Percentiles rank a stretch among this genome's conserved stretches.
phyloP scores from a whole-genome alignment of 345 rosid species.

The Stellera chamaejasme region DNA sequence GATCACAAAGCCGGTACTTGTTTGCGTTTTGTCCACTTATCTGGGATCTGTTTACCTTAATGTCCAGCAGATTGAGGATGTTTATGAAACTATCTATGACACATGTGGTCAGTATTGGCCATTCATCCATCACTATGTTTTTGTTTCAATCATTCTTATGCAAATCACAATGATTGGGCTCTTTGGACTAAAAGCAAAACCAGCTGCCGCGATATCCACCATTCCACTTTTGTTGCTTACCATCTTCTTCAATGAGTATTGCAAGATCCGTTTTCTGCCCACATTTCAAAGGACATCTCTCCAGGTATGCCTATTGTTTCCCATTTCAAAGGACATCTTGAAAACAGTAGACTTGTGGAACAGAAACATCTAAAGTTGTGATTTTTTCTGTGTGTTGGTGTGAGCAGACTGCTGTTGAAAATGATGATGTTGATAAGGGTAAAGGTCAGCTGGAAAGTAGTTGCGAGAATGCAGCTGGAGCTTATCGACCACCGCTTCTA shows the following conservation, averaged over 20 bases:
- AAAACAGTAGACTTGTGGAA: background rate
- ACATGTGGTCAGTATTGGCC: slow-evolving; percentile 84
- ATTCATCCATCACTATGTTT: slow-evolving; percentile 62
- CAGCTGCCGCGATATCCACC: slow-evolving; percentile 70
- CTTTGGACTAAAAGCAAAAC: slow-evolving; percentile 86
- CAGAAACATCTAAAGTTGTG: background rate
- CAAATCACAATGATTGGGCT: slow-evolving; percentile 90
- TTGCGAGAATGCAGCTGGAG: slow-evolving; percentile 37
- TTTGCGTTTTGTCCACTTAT: background rate
- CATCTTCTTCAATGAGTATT: slow-evolving; percentile 71
- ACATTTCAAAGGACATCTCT: slow-evolving; percentile 44
- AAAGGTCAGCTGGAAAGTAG: slow-evolving; percentile 37
- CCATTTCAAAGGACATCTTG: background rate
- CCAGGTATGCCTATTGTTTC: slow-evolving; percentile 33
- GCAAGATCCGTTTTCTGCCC: slow-evolving; percentile 85
- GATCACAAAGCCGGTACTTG: no score
- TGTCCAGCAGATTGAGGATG: slow-evolving; percentile 61
- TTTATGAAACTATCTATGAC: slow-evolving; percentile 60
- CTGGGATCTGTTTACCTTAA: background rate
- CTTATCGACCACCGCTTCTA: slow-evolving; percentile 51
- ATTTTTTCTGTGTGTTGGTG: background rate
- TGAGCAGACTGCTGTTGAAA: slow-evolving; percentile 59
- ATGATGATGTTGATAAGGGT: slow-evolving; percentile 59
- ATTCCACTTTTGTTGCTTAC: slow-evolving; percentile 66
- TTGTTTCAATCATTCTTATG: slow-evolving; percentile 70